phyloP scores from a whole-genome alignment of 257 asterid species.

The Penstemon newberryi region DNA sequence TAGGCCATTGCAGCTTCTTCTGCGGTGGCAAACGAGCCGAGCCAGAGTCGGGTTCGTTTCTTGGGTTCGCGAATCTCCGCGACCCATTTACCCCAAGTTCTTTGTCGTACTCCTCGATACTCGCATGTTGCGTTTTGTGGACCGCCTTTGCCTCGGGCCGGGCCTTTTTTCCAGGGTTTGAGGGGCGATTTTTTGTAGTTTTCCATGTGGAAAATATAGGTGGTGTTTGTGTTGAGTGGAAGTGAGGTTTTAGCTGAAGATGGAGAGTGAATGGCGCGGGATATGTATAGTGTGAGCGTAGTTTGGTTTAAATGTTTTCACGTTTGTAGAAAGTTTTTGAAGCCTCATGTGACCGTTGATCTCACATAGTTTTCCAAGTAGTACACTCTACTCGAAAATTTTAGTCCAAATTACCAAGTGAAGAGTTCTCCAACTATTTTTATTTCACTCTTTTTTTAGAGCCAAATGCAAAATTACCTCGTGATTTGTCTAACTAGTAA shows the following conservation, averaged over 20 bases:
- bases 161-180: constrained; percentile 99
- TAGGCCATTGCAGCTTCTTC: constrained; percentile 99
- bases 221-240: constrained; percentile 23
- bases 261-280: constrained; percentile 47
- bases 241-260: constrained; percentile 18
- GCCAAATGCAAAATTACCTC: constrained; percentile 25
- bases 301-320: constrained; percentile 71
- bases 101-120: constrained; percentile 87
- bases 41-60: constrained; percentile 87
- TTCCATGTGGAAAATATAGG: constrained; percentile 51
- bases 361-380: constrained; percentile 16
- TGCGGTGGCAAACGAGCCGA: constrained; percentile 89
- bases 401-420: background rate
- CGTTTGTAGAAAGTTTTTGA: constrained; percentile 54
- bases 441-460: constrained; percentile 16
- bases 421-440: constrained; percentile 3
- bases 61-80: constrained; percentile 94
- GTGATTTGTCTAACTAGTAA: constrained; percentile 24
- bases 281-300: constrained; percentile 55
- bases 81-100: constrained; percentile 98
- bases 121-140: constrained; percentile 90
- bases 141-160: constrained; percentile 94
- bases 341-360: constrained; percentile 65
- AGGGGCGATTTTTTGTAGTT: constrained; percentile 60
- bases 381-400: background rate